These are phyloP conservation scores for Paecilomyces formosus DNA, from an alignment of 2,329 filamentous ascomycete genomes.

Conservation along the genomic window DNA sequence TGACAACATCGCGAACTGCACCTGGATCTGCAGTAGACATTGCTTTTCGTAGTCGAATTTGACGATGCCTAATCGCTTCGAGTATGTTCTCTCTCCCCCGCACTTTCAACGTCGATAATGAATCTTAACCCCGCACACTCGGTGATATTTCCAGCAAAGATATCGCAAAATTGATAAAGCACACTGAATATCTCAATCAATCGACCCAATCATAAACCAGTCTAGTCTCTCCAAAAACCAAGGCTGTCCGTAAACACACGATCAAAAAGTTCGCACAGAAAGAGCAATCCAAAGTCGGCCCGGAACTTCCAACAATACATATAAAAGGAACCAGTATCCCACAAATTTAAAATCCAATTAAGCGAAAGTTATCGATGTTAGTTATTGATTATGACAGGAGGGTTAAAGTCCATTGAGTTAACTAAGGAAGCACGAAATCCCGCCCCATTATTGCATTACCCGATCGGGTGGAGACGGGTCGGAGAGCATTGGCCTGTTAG, in stretches of 20 bases:
- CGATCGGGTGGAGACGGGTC: neutral
- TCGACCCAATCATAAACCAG: neutral
- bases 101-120: neutral
- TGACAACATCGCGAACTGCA: neutral
- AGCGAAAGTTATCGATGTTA: neutral
- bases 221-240: neutral
- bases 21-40: neutral
- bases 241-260: neutral
- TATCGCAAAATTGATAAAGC: neutral
- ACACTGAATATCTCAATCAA: neutral
- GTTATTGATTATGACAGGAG: neutral
- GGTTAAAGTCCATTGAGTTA: neutral
- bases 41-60: neutral
- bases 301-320: too few species aligned
- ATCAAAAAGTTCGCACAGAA: too few species aligned
- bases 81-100: neutral
- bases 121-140: neutral
- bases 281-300: too few species aligned
- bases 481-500: neutral
- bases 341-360: neutral
- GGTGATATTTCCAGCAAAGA: neutral
- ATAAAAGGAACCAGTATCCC: too few species aligned
- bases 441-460: neutral
- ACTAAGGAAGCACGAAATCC: neutral
- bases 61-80: neutral